Conservation (phyloP, 129 eudicot species). For the Dittrichia graveolens region DNA sequence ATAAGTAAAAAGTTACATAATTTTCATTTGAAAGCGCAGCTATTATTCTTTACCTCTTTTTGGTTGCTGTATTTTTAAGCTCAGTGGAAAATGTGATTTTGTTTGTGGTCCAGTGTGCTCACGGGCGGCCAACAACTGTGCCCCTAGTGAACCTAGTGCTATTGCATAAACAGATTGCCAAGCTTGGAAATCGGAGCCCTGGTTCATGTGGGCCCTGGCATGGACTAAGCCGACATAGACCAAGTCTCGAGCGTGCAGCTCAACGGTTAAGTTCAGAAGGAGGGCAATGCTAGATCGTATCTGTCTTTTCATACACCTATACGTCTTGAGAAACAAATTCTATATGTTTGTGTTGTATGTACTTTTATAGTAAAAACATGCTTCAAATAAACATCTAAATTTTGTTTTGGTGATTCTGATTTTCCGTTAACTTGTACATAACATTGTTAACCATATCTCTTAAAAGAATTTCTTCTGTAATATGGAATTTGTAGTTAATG, state of each 20-base stretch:
- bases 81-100: slow-evolving; percentile 20
- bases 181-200: slow-evolving; percentile 47
- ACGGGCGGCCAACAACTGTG: slow-evolving; percentile 95
- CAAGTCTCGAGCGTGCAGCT: slow-evolving; percentile 57
- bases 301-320: not conserved
- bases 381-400: too few species aligned
- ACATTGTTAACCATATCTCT: too few species aligned
- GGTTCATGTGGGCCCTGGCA: slow-evolving; percentile 65
- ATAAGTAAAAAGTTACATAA: not conserved
- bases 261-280: slow-evolving; percentile 52
- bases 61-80: not conserved
- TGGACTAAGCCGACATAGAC: slow-evolving; percentile 60
- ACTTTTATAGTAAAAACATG: too few species aligned
- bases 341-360: slow-evolving; percentile 18
- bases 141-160: slow-evolving; percentile 74
- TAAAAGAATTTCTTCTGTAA: too few species aligned
- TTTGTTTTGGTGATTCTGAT: too few species aligned
- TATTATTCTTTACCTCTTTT: not conserved
- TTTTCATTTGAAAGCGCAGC: too few species aligned
- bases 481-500: too few species aligned
- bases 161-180: slow-evolving; percentile 71
- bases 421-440: too few species aligned
- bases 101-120: slow-evolving; percentile 81
- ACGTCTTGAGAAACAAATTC: slow-evolving; percentile 6
- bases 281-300: slow-evolving; percentile 20